Evolutionary conservation across 352 stramenopile genomes (phyloP), one percentile per base, ranked within the genome.

Genomic region (Pythium grandisporangium): DNA sequence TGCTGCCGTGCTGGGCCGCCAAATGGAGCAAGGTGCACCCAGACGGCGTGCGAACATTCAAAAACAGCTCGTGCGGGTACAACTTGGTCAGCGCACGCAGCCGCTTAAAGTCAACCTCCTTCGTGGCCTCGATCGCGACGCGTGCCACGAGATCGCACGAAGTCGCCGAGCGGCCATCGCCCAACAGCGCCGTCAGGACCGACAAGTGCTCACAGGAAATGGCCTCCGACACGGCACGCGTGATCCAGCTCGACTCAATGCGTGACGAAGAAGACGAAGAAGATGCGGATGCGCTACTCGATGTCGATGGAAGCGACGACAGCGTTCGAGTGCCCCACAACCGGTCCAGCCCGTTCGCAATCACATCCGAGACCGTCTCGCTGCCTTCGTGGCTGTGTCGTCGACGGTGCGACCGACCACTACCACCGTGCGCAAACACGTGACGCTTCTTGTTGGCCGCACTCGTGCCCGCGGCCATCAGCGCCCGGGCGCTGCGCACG

Each of bases 1-100:
- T 45, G 40, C 53, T 82, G 20, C 58, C 61, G 23, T 68, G 66
- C 49, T 71, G 71, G 40, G 79, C 71, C 19, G 60, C 71, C 19
- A 62, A 53, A 55, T 90, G 77, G 57, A 90, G 42, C 44, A 90
- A 52, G 36, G 71, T 74, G 43, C 69, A 62, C 35, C 65, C 66
- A 14, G 55, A 55, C 33, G 64, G 55, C 43, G 78, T 69, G 16
- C 49, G 54, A 25, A 64, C 66, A 37, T 63, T 53, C 22, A 77
- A 32, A 34, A 85, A 46, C 29, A 85, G 30, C 30, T 41, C 36
- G 17, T 63, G 47, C 24, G 69, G 63, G 45, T 66, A 86, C 2
- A 54, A 44, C 49, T 73, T 72, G 38, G 58, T 59, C 6, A 90
- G 43, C 25, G 53, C 68, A 21, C 71, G 74, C 35, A 90, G 38